Percentiles rank a stretch among this genome's conserved stretches.
These are phyloP conservation scores for Diaporthe humulicola DNA, from an alignment of 2,329 filamentous ascomycete genomes.

Conservation along the genomic window DNA sequence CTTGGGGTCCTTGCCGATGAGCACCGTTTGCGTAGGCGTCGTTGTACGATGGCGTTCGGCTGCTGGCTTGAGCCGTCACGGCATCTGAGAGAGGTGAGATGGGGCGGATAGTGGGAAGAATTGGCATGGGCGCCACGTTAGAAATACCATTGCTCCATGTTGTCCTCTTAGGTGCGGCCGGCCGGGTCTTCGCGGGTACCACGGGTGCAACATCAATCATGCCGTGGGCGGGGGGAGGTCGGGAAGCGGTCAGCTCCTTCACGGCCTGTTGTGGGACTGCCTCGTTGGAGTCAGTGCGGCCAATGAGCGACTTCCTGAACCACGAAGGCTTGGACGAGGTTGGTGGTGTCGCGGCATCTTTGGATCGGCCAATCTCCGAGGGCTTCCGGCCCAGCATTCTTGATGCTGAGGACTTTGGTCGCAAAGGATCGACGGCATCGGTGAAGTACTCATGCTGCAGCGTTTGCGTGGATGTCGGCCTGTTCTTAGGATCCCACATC, in stretches of 20 bases:
- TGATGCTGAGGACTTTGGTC: conserved; percentile 91
- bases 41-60: conserved; percentile 67
- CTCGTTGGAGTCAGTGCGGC: conserved; percentile 78
- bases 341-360: conserved; percentile 71
- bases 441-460: conserved; percentile 94
- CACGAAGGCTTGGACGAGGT: conserved; percentile 90
- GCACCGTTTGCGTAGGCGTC: conserved; percentile 61
- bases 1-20: conserved; percentile 55
- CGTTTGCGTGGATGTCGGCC: conserved; percentile 94
- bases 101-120: conserved; percentile 92
- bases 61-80: conserved; percentile 89
- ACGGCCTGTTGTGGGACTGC: conserved; percentile 62
- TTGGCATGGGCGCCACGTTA: conserved; percentile 91
- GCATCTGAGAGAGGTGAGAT: conserved; percentile 97
- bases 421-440: conserved; percentile 91
- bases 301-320: conserved; percentile 96
- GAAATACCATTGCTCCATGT: conserved; percentile 91
- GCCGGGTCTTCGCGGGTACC: conserved; percentile 55
- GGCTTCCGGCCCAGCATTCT: conserved; percentile 90
- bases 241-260: conserved; percentile 61
- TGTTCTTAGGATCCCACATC: conserved; percentile 96
- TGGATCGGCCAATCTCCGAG: conserved; percentile 80
- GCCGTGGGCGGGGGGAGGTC: conserved; percentile 58
- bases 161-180: conserved; percentile 81
- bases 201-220: conserved; percentile 56